These are phyloP conservation scores for Lichtheimia ornata DNA, from an alignment of 371 early-diverging fungal genomes.

Conservation along the genomic window DNA sequence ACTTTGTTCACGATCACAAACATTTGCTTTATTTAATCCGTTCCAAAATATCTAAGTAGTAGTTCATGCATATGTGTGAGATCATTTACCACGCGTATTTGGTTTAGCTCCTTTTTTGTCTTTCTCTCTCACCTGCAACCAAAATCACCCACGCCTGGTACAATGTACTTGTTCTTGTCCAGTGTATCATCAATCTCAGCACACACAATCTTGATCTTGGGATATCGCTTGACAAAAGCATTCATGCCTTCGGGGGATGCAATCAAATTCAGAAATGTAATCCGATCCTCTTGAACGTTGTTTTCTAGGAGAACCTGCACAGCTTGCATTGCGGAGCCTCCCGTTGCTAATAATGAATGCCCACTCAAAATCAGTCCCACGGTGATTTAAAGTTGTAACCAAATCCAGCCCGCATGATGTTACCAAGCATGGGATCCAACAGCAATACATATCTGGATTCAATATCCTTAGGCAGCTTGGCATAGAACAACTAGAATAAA, in stretches of 20 bases:
- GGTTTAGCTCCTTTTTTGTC: no score
- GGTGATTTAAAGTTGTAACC: no score
- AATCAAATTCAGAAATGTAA: slow-evolving; percentile 83
- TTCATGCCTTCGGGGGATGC: slow-evolving; percentile 84
- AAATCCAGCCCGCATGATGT: slow-evolving; percentile 6
- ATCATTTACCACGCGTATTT: background rate
- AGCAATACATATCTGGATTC: slow-evolving; percentile 81
- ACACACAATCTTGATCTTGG: slow-evolving; percentile 82
- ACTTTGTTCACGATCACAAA: background rate
- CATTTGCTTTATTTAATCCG: slow-evolving; percentile 13
- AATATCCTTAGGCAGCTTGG: slow-evolving; percentile 90
- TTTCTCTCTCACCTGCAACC: slow-evolving; percentile 61
- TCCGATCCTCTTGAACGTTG: slow-evolving; percentile 82
- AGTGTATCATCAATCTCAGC: slow-evolving; percentile 84
- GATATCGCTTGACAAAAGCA: slow-evolving; percentile 70
- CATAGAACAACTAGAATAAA: slow-evolving; percentile 73
- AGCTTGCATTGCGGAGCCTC: slow-evolving; percentile 91
- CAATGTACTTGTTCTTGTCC: slow-evolving; percentile 81
- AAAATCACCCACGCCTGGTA: slow-evolving; percentile 94
- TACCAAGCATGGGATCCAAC: slow-evolving; percentile 93
- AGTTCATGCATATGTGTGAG: background rate
- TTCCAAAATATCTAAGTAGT: slow-evolving; percentile 23
- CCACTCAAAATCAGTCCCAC: no score
- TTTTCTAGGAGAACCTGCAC: slow-evolving; percentile 84
- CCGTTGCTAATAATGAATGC: slow-evolving; percentile 68